These are phyloP conservation scores for Blastocystis sp. DNA, from an alignment of 352 stramenopile genomes.

Conservation along the genomic window DNA sequence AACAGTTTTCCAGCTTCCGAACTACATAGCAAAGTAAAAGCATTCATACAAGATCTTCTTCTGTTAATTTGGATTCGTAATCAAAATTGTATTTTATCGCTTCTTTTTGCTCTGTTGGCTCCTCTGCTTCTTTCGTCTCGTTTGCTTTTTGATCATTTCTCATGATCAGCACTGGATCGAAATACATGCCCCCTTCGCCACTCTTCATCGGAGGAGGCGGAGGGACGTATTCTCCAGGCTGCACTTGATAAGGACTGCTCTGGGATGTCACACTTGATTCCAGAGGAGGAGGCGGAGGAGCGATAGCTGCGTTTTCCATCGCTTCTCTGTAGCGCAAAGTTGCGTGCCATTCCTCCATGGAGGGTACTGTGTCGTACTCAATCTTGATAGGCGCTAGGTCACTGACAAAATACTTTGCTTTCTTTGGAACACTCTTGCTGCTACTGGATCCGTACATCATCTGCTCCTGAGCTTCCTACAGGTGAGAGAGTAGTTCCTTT, in stretches of 20 bases:
- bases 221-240: not conserved
- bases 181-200: not conserved
- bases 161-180: not conserved
- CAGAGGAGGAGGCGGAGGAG: conserved; percentile 9
- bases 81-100: conserved; percentile 49
- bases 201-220: not conserved
- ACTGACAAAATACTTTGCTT: not conserved
- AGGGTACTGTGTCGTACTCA: not conserved
- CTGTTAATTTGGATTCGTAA: conserved; percentile 31
- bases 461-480: conserved; percentile 9
- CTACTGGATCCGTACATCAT: not conserved
- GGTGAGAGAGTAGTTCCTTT: not conserved
- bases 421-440: not conserved
- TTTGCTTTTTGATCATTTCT: not conserved
- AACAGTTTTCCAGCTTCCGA: conserved; percentile 52
- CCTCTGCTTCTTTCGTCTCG: not conserved
- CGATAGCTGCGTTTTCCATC: not conserved
- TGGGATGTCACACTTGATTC: not conserved
- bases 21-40: not conserved
- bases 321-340: not conserved
- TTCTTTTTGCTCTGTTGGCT: not conserved
- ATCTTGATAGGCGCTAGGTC: conserved; percentile 3
- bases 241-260: not conserved
- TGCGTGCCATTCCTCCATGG: not conserved
- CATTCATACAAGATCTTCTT: conserved; percentile 11